Evolutionary conservation across 495 filamentous ascomycete species (phyloP).

Genomic region (Chlorociboria aeruginascens): DNA sequence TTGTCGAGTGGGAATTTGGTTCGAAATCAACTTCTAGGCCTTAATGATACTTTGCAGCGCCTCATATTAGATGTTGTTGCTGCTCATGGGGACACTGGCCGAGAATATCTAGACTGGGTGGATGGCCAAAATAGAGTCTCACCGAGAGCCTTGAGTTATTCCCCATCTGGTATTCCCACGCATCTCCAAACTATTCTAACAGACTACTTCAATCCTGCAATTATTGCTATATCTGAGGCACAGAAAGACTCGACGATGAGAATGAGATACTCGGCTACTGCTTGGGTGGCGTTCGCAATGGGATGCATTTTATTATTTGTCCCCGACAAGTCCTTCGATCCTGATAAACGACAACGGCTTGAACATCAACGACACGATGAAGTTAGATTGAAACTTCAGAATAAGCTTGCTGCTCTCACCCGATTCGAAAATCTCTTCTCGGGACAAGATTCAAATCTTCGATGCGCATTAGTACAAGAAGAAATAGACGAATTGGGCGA

Average conservation of each 20-base stretch:
- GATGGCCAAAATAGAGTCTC: neutral
- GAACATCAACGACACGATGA: slow-evolving; percentile 53
- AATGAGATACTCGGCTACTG: slow-evolving; percentile 27
- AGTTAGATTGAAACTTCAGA: slow-evolving; percentile 37
- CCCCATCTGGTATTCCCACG: neutral
- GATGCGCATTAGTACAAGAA: slow-evolving; percentile 44
- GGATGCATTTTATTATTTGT: slow-evolving; percentile 68
- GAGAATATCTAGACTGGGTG: neutral
- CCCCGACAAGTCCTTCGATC: slow-evolving; percentile 77
- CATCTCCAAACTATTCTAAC: neutral
- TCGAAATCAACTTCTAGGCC: slow-evolving; percentile 5
- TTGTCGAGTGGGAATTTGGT: slow-evolving; percentile 21
- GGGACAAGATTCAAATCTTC: slow-evolving; percentile 50
- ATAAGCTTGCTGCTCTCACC: slow-evolving; percentile 47
- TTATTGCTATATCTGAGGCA: slow-evolving; percentile 22
- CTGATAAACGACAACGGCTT: slow-evolving; percentile 63
- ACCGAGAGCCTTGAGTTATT: neutral
- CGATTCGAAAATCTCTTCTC: slow-evolving; percentile 56
- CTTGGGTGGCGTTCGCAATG: slow-evolving; percentile 55
- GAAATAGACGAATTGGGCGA: slow-evolving; percentile 51
- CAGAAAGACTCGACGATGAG: slow-evolving; percentile 2
- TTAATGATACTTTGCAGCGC: slow-evolving; percentile 4
- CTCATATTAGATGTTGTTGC: slow-evolving; percentile 6
- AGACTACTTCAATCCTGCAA: slow-evolving; percentile 1
- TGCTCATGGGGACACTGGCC: slow-evolving; percentile 1